phyloP scores from a whole-genome alignment of 768 basidiomycete genomes.

The Psilocybe cyanescens region DNA sequence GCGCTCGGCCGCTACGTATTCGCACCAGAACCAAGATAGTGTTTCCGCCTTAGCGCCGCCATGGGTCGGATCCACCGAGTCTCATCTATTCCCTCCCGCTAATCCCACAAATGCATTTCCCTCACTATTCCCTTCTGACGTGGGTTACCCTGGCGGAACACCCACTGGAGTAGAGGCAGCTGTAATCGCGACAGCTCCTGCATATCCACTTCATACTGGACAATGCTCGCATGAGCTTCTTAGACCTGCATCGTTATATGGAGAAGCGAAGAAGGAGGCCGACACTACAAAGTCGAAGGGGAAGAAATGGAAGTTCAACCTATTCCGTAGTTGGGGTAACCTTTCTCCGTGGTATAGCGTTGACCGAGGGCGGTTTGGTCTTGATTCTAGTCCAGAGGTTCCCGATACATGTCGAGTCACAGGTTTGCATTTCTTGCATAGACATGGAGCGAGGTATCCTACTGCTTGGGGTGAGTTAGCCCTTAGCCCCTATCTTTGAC shows the following conservation, averaged over 20 bases:
- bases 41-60: conserved; percentile 56
- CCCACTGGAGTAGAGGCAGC: conserved; percentile 82
- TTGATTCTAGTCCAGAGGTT: conserved; percentile 70
- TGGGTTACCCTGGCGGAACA: conserved; percentile 79
- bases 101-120: conserved; percentile 76
- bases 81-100: conserved; percentile 72
- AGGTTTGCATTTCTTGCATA: conserved; percentile 78
- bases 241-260: conserved; percentile 41
- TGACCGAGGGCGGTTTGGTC: conserved; percentile 63
- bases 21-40: conserved; percentile 13
- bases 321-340: conserved; percentile 85
- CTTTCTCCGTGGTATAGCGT: conserved; percentile 87
- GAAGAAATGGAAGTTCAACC: conserved; percentile 51
- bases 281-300: conserved; percentile 24
- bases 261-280: conserved; percentile 14
- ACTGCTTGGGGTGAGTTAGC: conserved; percentile 60
- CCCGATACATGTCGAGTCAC: conserved; percentile 74
- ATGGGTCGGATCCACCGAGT: conserved; percentile 72
- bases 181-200: conserved; percentile 72
- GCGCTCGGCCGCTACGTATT: conserved; percentile 8
- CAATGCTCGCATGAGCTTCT: conserved; percentile 61
- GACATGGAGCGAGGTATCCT: conserved; percentile 80
- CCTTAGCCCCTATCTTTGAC: neutral
- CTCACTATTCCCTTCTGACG: conserved; percentile 73
- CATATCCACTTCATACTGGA: conserved; percentile 79